Evolutionary conservation across 345 rosid genomes (phyloP).

Genomic region (Mallotus nudiflorus): DNA sequence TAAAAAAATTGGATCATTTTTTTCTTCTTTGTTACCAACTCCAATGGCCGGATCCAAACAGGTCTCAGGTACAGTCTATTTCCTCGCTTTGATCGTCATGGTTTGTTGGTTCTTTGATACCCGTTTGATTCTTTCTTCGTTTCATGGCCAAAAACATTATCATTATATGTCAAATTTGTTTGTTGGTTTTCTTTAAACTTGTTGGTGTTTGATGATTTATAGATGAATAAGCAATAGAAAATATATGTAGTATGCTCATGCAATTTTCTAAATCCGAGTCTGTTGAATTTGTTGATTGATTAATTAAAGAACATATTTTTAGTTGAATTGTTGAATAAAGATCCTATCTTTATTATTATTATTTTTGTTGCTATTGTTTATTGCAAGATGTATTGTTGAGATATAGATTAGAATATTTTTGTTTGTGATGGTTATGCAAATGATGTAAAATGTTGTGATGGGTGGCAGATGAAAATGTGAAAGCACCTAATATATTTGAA

Average conservation of each 20-base stretch:
- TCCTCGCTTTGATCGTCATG: background rate
- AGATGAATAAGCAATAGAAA: too few species aligned
- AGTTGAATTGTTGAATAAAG: background rate
- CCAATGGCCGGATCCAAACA: slow-evolving; percentile 21
- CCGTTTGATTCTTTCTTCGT: background rate
- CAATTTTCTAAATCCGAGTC: too few species aligned
- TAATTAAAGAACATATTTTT: background rate
- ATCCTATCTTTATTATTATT: too few species aligned
- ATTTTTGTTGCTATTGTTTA: too few species aligned
- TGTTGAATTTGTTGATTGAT: background rate
- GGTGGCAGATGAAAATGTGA: slow-evolving; percentile 23
- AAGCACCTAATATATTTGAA: slow-evolving; percentile 23
- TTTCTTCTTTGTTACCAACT: background rate
- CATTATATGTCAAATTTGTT: too few species aligned
- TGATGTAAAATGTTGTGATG: background rate
- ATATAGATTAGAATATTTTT: background rate
- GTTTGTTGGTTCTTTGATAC: too few species aligned
- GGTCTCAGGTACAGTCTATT: slow-evolving; percentile 1
- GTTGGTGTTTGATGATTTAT: too few species aligned
- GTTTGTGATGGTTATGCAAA: background rate
- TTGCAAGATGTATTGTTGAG: too few species aligned
- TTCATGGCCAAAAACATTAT: too few species aligned
- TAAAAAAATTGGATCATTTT: background rate
- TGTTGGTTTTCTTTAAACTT: background rate
- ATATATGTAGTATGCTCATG: too few species aligned